phyloP scores from a whole-genome alignment of 768 basidiomycete genomes.

The Boletus rufocinnamomeus region DNA sequence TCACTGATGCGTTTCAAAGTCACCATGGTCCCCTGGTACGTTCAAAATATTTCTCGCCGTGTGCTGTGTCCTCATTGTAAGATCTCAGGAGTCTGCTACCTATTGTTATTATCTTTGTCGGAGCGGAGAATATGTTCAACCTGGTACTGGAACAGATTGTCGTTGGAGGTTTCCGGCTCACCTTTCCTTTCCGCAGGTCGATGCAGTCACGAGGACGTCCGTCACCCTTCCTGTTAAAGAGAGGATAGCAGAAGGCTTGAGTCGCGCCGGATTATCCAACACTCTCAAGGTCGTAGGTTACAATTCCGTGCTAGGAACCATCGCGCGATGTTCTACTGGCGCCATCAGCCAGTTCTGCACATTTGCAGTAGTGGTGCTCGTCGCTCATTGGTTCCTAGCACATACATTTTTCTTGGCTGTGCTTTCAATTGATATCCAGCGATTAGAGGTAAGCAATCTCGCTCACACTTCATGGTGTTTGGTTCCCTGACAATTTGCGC shows the following conservation, averaged over 20 bases:
- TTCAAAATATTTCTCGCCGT: constrained; percentile 13
- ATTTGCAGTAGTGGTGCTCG: constrained; percentile 91
- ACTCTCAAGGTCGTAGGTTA: constrained; percentile 90
- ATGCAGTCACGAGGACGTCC: constrained; percentile 81
- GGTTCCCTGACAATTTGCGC: constrained; percentile 15
- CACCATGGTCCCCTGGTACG: constrained; percentile 87
- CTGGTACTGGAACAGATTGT: constrained; percentile 54
- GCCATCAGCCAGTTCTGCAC: constrained; percentile 91
- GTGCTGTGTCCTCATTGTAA: constrained; percentile 9
- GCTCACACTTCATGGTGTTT: not conserved
- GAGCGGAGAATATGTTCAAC: constrained; percentile 97
- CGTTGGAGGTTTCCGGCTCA: constrained; percentile 25
- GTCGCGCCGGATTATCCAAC: constrained; percentile 86
- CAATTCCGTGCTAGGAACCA: constrained; percentile 73
- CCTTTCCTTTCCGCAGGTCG: constrained; percentile 54
- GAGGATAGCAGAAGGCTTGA: constrained; percentile 89
- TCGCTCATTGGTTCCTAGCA: constrained; percentile 96
- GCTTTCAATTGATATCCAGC: constrained; percentile 92
- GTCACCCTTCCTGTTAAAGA: constrained; percentile 89
- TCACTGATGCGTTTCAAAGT: constrained; percentile 86
- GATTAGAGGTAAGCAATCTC: constrained; percentile 66
- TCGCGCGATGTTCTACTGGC: constrained; percentile 72
- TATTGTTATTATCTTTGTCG: constrained; percentile 92
- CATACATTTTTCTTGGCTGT: constrained; percentile 96
- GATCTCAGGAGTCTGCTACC: constrained; percentile 77